These are phyloP conservation scores for Naganishia kalamii DNA, from an alignment of 768 basidiomycete genomes.

Conservation along the genomic window DNA sequence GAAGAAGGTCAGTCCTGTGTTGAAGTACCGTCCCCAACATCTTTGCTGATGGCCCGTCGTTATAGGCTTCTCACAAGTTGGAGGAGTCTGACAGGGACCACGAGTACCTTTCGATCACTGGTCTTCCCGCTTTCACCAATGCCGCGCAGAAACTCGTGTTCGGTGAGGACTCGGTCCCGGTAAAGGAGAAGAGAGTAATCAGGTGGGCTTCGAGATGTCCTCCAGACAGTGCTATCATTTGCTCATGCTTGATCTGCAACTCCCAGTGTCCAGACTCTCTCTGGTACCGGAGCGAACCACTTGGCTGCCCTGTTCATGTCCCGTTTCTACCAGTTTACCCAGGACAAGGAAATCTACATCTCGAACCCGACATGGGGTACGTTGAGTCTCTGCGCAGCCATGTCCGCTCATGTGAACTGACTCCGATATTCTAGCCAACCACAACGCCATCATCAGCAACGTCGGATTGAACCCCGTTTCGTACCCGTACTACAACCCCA, in stretches of 20 bases:
- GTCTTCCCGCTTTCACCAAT: conserved; percentile 71
- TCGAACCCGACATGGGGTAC: conserved; percentile 91
- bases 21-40: background rate
- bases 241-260: background rate
- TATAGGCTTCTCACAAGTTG: conserved; percentile 23
- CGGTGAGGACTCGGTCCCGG: conserved; percentile 62
- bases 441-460: conserved; percentile 79
- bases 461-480: conserved; percentile 73
- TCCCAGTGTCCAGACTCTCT: conserved; percentile 73
- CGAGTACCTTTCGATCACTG: conserved; percentile 53
- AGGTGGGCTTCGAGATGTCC: conserved; percentile 41
- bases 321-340: conserved; percentile 62
- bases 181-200: conserved; percentile 64
- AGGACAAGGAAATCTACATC: conserved; percentile 63
- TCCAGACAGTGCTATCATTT: background rate
- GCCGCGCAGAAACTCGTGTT: conserved; percentile 78
- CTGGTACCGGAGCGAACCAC: conserved; percentile 93
- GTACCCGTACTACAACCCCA: conserved; percentile 85
- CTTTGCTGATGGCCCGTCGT: background rate
- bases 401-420: background rate
- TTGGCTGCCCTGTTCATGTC: conserved; percentile 80
- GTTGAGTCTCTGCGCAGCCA: conserved; percentile 32
- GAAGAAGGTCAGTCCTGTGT: conserved; percentile 57
- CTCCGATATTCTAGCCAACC: conserved; percentile 54
- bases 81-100: conserved; percentile 65